These are phyloP conservation scores for Dactylellina haptotyla DNA, from an alignment of 2,329 filamentous ascomycete genomes.

Conservation along the genomic window DNA sequence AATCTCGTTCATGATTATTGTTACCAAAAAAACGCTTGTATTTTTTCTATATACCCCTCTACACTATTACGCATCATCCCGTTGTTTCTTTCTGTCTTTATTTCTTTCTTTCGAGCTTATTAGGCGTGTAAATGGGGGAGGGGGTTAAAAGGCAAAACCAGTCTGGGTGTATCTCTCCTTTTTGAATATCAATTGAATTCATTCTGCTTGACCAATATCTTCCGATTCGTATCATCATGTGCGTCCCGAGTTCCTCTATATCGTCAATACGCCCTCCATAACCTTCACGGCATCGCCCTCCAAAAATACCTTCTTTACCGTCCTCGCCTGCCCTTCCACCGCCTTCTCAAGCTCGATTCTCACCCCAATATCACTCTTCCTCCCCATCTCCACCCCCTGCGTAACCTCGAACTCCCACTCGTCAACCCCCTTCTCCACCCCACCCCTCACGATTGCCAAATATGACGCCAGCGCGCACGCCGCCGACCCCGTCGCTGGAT, in stretches of 20 bases:
- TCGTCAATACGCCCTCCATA: constrained; percentile 53
- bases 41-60: constrained; percentile 27
- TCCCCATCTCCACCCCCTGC: constrained; percentile 76
- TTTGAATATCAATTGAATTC: background rate
- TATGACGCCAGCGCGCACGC: constrained; percentile 69
- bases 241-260: too few relatives aligned
- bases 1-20: constrained; percentile 1
- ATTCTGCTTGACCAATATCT: too few relatives aligned
- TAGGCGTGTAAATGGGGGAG: constrained; percentile 22
- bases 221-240: too few relatives aligned
- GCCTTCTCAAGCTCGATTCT: constrained; percentile 60
- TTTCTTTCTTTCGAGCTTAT: background rate
- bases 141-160: constrained; percentile 2
- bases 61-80: constrained; percentile 6
- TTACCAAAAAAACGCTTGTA: background rate
- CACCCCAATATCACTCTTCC: constrained; percentile 67
- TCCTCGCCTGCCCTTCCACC: constrained; percentile 12
- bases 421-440: constrained; percentile 56
- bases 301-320: constrained; percentile 52
- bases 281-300: constrained; percentile 54
- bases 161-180: background rate
- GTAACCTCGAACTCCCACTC: constrained; percentile 66
- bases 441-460: constrained; percentile 64
- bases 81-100: constrained; percentile 10
- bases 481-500: constrained; percentile 73